Evolutionary conservation across 148 eudicot genomes (phyloP).

Genomic region (Euryodendron excelsum): DNA sequence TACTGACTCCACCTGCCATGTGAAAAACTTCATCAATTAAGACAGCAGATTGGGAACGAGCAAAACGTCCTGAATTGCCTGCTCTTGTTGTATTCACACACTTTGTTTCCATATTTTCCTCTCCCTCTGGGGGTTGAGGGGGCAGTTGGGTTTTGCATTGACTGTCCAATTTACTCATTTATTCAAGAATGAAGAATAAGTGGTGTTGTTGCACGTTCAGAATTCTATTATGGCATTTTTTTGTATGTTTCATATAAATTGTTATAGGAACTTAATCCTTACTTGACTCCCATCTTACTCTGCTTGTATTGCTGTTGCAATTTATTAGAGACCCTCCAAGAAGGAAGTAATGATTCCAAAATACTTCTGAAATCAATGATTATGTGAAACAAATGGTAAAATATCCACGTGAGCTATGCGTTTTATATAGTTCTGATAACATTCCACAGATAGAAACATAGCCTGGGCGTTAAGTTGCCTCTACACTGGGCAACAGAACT

Average conservation of each 20-base stretch:
- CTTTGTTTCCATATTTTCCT: not conserved
- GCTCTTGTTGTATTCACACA: constrained; percentile 2
- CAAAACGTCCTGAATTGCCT: not conserved
- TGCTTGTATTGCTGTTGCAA: not conserved
- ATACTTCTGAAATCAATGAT: not conserved
- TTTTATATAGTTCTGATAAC: too few species aligned
- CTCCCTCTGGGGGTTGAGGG: constrained; percentile 14
- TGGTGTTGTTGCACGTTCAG: not conserved
- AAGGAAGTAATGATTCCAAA: not conserved
- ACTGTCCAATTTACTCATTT: not conserved
- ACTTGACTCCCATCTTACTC: too few species aligned
- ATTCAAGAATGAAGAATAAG: constrained; percentile 8
- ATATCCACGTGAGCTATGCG: too few species aligned
- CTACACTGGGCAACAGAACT: too few species aligned
- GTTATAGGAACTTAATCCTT: not conserved
- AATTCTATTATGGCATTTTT: not conserved
- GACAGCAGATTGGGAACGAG: constrained; percentile 1
- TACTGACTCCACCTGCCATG: not conserved
- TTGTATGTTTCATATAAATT: not conserved
- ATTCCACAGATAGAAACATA: too few species aligned
- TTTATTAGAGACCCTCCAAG: not conserved
- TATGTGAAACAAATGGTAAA: too few species aligned
- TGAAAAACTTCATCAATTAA: not conserved
- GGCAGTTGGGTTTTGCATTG: constrained; percentile 10
- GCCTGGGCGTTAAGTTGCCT: too few species aligned